Base-by-base conservation (phyloP, 2,329 filamentous ascomycete species). In the Claviceps capensis region DNA sequence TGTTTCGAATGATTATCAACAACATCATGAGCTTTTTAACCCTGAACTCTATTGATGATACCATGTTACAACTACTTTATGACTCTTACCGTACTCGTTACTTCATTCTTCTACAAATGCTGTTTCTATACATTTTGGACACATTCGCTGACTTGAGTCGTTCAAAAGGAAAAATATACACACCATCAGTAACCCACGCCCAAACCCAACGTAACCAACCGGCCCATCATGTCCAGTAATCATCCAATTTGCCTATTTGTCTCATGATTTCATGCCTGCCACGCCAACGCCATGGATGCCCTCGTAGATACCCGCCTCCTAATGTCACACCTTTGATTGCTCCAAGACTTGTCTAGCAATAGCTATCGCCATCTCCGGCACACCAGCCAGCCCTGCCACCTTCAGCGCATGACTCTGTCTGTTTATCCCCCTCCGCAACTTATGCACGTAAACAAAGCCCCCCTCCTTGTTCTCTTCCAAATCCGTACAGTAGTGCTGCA, bases 381-480 rank as follows among this genome's bases (percentile, higher is more conserved):
- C 61, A 1, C 88, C 90, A 5, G 93, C 94, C 58, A 97, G 70
- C 56, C 78, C 77, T 2, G 93, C 93, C n/a, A 98, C 93, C 63
- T 96, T 97, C 54, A 98, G 72, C 17, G 94, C 93, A 69, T 98
- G 93, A 55, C 88, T 94, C 58, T 85, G 75, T 49, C 82, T 78
- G 67, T 97, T 98, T 53, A 95, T 80, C 0, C 93, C 93, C 64
- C 76, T 81, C 51, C 80, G 79, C 67, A 98, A 68, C 58, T 78
- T 85, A 70, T 98, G 90, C 52, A 94, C 77, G 70, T 95, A 98
- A 43, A 85, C 81, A 65, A 96, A 98, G 0, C 82, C 82, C 1
- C 80, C 78, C 0, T 74, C 68, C 7, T 71, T 73, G 49, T 86
- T 83, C 64, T 96, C 90, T 22, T 82, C 75, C 8, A 98, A 80